Base-by-base conservation (phyloP, 2,329 filamentous ascomycete genomes). In the Chaetomium sp. region DNA sequence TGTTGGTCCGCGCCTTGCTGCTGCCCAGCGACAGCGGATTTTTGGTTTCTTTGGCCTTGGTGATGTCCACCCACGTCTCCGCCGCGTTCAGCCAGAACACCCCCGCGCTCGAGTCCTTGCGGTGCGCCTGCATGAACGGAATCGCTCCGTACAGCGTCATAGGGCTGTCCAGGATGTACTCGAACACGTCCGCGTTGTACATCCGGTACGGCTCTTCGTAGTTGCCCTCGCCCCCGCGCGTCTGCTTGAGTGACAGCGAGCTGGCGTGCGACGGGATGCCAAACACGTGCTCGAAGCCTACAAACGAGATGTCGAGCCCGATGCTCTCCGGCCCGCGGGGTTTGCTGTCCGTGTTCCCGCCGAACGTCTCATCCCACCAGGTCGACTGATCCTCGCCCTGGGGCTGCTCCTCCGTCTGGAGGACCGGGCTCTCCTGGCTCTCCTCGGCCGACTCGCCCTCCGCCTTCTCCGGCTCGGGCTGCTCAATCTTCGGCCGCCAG, bases 81-180 rank as follows among this genome's bases (percentile, higher is more conserved):
- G 94, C 94, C 50, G 85, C 90, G 69, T 96, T 99, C 54, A 99
- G 80, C 94, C 94, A 99, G 72, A 99, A 96, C 11, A 99, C 86
- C 60, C 91, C 94, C 35, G 97, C 92, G 1, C 90, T 94, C 0
- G 92, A 97, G 66, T 87, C 88, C 70, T 92, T 95, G 65, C 88
- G 88, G 68, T 99, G 92, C 14, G 94, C 94, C 71, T 97, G 94
- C 90, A 99, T 95, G 68, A 97, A 89, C 2, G 94, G 94, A 64
- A 99, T 97, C 6, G 91, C 78, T n/a, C 94, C 94, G 67, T 99
- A 99, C 1, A 99, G 79, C 0, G 94, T 97, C 94, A 99, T 99
- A 0, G 94, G 91, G 71, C 91, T 97, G 71, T 97, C 89, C 65
- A 96, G 81, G 65, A 96, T 86, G 70, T 99, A 99, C 74, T 99